These are phyloP conservation scores for Tolypocladium ovalisporum DNA, from an alignment of 2,329 filamentous ascomycete genomes.

Conservation along the genomic window DNA sequence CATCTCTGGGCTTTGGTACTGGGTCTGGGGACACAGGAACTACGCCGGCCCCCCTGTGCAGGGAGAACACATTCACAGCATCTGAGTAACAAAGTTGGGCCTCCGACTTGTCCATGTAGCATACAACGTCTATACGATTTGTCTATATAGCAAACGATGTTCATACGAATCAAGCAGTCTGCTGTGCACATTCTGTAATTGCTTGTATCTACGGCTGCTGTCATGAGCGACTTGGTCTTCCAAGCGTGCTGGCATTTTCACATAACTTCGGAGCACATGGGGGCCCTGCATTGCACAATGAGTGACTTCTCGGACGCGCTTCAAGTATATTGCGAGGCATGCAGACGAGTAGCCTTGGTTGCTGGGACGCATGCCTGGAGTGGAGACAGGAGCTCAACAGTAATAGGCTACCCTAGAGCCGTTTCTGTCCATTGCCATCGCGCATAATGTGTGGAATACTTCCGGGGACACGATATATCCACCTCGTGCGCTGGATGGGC, in stretches of 20 bases:
- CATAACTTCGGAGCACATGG: too few relatives aligned
- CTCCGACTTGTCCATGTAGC: neutral
- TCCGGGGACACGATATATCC: too few relatives aligned
- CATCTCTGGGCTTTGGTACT: constrained; percentile 56
- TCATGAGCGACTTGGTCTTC: too few relatives aligned
- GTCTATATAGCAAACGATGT: neutral
- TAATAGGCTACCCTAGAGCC: neutral
- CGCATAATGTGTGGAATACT: too few relatives aligned
- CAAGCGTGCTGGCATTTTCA: too few relatives aligned
- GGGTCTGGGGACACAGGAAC: constrained; percentile 58
- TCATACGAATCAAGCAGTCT: neutral
- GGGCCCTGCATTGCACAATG: too few relatives aligned
- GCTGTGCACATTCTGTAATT: neutral
- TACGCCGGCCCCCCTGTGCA: constrained; percentile 51
- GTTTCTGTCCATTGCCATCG: too few relatives aligned
- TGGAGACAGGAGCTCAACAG: too few relatives aligned
- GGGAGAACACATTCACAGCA: constrained; percentile 13
- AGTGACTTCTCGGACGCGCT: too few relatives aligned
- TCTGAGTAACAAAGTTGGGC: neutral
- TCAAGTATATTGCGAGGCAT: too few relatives aligned
- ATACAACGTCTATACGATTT: neutral
- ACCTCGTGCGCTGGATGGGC: too few relatives aligned
- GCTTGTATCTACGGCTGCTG: neutral
- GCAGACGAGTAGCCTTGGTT: too few relatives aligned
- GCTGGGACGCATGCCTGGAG: neutral